Base-by-base conservation (phyloP, 1,284 basidiomycete species). In the Malassezia sp. region DNA sequence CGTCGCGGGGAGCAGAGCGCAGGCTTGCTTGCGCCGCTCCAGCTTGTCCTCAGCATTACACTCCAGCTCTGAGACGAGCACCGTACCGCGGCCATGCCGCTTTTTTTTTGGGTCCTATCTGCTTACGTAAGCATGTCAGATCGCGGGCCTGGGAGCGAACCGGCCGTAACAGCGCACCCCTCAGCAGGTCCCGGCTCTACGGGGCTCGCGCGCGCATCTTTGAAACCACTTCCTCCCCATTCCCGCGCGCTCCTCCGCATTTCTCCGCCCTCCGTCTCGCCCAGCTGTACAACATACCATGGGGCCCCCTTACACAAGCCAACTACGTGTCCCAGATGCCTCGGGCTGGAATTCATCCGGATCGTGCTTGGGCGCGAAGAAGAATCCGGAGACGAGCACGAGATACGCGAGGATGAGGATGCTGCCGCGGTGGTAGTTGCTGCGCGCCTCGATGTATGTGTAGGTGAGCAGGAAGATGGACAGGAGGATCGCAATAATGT, bases 391-490 rank as follows among this genome's bases (percentile, higher is more conserved):
- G 17, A 67, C 56, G 21, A 70, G 43, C 21, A 70, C 67, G 30
- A 59, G 46, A 43, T 70, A 65, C 20, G 53, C 54, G 15, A 70
- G 39, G 20, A 70, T 56, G 24, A 58, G 59, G 43, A 70, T 63
- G 15, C 61, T 66, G 31, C 69, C 69, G n/a, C 69, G 49, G 50
- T 70, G 63, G 68, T 96, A 99, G 74, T 97, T 97, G 61, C 84
- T 85, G 73, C 86, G 84, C 15, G 90, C 88, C 73, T 99, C 93
- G 64, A 96, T 96, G 72, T 96, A 97, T 4, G 90, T 95, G 72
- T 99, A 99, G 0, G 93, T 97, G 75, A 99, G 80, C 56, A 97
- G 74, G 77, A 97, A 99, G 72, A 74, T 69, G 3, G 71, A 69
- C 43, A 74, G 73, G 61, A 97, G 85, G 71, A 97, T 86, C 23